Evolutionary conservation across 306 rosid genomes (phyloP), one percentile per base, ranked within the genome.

Genomic region (Gynostemma pentaphyllum): DNA sequence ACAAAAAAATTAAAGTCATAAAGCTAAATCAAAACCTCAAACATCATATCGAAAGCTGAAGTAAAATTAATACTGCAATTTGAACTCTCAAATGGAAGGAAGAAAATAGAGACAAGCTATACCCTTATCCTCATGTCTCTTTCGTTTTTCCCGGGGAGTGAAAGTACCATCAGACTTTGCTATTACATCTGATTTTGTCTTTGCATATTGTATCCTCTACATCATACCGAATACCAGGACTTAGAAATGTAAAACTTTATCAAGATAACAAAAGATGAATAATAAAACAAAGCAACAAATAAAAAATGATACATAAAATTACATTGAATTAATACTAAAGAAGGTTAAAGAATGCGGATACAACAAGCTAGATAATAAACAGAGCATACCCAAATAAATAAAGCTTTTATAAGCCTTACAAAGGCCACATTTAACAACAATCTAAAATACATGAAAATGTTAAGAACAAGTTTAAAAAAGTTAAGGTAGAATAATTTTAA

Each of bases 181-280:
- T 61, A 86, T 70, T 57, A 84, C 11, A 78, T 90, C 97, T 14
- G 97, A 87, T 80, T 90, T 90, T 16, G 95, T 82, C 84, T 85
- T 90, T 14, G 97, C 97, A 63, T 82, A 87, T 71, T 85, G 94
- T 76, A 90, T 90, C 82, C 85, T 85, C 97, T 90, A 82, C 51
- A 69, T 51, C 47, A 30, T 68, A 49, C 46, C 36, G 68, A 68
- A 56, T 40, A 67, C 44, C 70, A 50, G 15, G 29, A 46, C 26
- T 46, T 32, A 68, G 41, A 40, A n/a, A n/a, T n/a, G n/a, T n/a
- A n/a, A 45, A 28, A 16, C 41, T 64, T 30, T 5, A 30, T 21
- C 56, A 11, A 61, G 22, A 2, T 14, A 61, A 61, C 12, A 22
- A 21, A 37, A 34, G 47, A 22, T 1, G 50, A 61, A 61, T 61